Evolutionary conservation across 2,329 filamentous ascomycete species (phyloP).

Genomic region (Scedosporium dehoogii): DNA sequence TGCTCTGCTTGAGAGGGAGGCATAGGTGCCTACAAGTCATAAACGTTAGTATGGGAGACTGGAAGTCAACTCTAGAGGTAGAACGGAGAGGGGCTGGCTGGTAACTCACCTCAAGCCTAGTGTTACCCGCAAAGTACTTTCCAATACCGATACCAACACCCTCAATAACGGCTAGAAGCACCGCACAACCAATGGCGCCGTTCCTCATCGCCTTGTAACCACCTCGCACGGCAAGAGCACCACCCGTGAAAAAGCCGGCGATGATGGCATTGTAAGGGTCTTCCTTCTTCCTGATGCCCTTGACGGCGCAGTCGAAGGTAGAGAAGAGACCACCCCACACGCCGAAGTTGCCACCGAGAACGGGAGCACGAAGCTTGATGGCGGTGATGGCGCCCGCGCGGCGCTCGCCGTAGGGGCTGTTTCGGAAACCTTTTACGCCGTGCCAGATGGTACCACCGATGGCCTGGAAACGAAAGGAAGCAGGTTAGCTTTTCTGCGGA

Average conservation of each 20-base stretch:
- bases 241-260: conserved; percentile 93
- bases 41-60: conserved; percentile 5
- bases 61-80: too few relatives aligned
- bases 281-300: conserved; percentile 91
- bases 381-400: conserved; percentile 93
- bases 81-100: background rate
- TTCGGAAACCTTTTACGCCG: conserved; percentile 89
- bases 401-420: conserved; percentile 84
- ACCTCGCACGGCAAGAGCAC: conserved; percentile 81
- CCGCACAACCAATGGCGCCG: conserved; percentile 90
- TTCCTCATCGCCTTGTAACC: conserved; percentile 88
- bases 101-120: conserved; percentile 63
- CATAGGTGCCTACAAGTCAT: conserved; percentile 13
- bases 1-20: conserved; percentile 21
- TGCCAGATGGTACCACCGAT: conserved; percentile 86
- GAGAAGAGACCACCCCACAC: conserved; percentile 96
- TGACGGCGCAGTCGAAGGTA: conserved; percentile 93
- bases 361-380: conserved; percentile 93
- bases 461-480: conserved; percentile 33
- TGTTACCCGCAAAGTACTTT: conserved; percentile 86
- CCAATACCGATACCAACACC: conserved; percentile 94
- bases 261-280: conserved; percentile 98
- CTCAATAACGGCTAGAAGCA: conserved; percentile 91
- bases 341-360: conserved; percentile 94
- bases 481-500: background rate